Base-by-base conservation (phyloP, 805 yeast genomes). In the Saccharomycopsis amapae region DNA sequence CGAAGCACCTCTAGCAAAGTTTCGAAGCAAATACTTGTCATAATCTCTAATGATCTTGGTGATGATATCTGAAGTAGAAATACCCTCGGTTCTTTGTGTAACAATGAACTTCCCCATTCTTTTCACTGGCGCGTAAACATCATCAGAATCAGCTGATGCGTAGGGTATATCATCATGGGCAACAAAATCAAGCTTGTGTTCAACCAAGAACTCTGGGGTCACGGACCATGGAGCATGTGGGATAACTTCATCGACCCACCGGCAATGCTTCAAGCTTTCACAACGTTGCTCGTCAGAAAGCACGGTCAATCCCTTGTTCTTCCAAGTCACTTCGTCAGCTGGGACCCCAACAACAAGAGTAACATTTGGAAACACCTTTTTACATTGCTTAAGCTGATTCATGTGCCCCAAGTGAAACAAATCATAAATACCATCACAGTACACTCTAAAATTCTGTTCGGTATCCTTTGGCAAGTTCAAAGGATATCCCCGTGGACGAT, bases 391-490 rank as follows among this genome's bases (percentile, higher is more conserved):
- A 56, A 93, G 71, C 63, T 93, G 98, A 59, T 88, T 79, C 98
- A 93, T 93, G 62, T 93, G 98, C 20, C 98, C 98, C 58, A 93
- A 63, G 64, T 93, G 98, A 67, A 93, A 93, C 52, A 93, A 68
- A 65, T 93, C 98, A 68, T 93, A 93, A 17, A 93, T 96, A 44
- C 98, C 98, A 65, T 93, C 98, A 4, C 98, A 98, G 62, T 93
- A 93, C n/a, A 93, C 78, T 50, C 98, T 74, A 24, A 93, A 78
- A 1, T 96, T 89, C 49, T 96, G 73, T 3, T 61, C 68, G 2
- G 96, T 94, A 32, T 51, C 52, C 17, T 48, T 32, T 2, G 98
- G 98, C 22, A 80, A 55, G 55, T 86, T 87, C 63, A 93, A 76
- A 54, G 68, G 69, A 66, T 65, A 87, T 2, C 96, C 96, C 26